Percentiles rank a stretch among this genome's conserved stretches.
phyloP scores from a whole-genome alignment of 2,329 filamentous ascomycete genomes.

The Talaromyces sp. region DNA sequence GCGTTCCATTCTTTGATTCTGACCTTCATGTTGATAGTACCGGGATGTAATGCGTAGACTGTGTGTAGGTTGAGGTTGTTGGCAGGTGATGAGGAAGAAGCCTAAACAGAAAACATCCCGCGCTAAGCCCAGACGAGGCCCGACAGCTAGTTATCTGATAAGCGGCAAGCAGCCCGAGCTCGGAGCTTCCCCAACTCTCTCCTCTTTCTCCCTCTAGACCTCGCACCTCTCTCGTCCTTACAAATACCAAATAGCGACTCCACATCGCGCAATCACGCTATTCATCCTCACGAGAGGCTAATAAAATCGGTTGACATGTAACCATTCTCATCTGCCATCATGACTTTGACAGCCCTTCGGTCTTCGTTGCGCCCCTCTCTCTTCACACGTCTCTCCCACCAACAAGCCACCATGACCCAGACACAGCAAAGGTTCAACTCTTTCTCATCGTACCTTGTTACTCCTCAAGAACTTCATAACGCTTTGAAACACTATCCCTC shows the following conservation, averaged over 20 bases:
- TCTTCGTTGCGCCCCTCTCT: conserved; percentile 23
- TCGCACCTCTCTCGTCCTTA: background rate
- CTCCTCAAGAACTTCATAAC: conserved; percentile 75
- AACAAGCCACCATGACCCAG: conserved; percentile 23
- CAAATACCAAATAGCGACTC: background rate
- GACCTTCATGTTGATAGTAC: conserved; percentile 72
- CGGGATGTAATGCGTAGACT: background rate
- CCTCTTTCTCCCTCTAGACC: background rate
- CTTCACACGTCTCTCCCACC: conserved; percentile 26
- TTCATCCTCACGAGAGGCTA: background rate
- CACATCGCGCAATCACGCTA: conserved; percentile 10
- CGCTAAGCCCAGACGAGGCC: background rate
- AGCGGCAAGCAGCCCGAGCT: background rate
- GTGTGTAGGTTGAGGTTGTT: background rate
- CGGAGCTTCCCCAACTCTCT: conserved; percentile 9
- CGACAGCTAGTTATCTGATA: conserved; percentile 1
- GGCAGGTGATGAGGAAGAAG: background rate
- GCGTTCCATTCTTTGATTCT: conserved; percentile 90
- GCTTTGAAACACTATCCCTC: conserved; percentile 80
- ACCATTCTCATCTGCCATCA: conserved; percentile 22
- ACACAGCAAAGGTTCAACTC: conserved; percentile 47
- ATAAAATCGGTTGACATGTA: background rate
- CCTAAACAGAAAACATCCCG: background rate
- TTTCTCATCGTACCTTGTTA: conserved; percentile 81
- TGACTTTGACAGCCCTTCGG: conserved; percentile 40